Base-by-base conservation (phyloP, 1,139 yeast genomes). In the Scheffersomyces cryptocercus region DNA sequence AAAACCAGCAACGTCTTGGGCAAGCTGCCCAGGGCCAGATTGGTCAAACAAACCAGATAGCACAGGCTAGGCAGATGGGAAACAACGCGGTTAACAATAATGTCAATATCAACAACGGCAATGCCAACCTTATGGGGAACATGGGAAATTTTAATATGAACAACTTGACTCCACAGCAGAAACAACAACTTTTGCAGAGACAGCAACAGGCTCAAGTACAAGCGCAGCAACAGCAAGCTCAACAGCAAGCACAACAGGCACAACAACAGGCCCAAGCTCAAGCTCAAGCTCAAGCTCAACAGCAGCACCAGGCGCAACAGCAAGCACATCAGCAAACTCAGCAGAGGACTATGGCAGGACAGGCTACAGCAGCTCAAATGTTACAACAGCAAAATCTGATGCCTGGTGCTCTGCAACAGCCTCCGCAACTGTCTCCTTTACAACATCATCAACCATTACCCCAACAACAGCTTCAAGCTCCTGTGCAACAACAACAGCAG, bases 101-200 rank as follows among this genome's bases (percentile, higher is more conserved):
- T 29, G 43, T 44, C 41, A 51, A 43, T 37, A 38, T 40, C 38
- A 51, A 43, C 29, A 42, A 42, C 32, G 38, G 40, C 20, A 46
- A 44, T 28, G 44, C 42, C 28, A 48, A 38, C 32, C 35, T 20
- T 35, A 47, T 48, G 38, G 34, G 24, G 26, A 26, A 32, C 26
- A 38, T 36, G 31, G 29, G 43, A 35, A 48, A 47, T 26, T 46
- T 47, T 41, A 54, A 54, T 45, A 42, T 53, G 47, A 55, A 55
- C 38, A 54, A 49, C 50, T 53, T 68, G 47, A 64, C 65, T 12
- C 70, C 71, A 11, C 73, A 67, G 44, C 73, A 68, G 49, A 61
- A 66, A 42, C 71, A 68, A 42, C 68, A 59, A 36, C 40, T 35
- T 20, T 45, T 37, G 26, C 48, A 45, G 28, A 43, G n/a, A 4